Evolutionary conservation across 2,329 filamentous ascomycete species (phyloP).

Genomic region (Stylonectria norvegica): DNA sequence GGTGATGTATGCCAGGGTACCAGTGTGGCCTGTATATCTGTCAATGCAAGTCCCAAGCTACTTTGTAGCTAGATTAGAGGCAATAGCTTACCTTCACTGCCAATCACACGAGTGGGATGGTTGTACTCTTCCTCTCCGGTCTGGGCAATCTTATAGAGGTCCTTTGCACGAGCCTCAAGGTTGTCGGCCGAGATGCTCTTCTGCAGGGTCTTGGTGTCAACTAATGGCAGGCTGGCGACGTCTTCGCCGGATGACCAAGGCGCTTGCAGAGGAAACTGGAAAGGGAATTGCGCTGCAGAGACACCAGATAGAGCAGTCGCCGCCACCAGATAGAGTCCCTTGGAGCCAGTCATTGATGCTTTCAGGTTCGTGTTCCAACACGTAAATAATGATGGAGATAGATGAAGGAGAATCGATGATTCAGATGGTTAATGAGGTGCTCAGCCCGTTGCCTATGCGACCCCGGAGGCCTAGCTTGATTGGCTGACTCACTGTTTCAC

Average conservation of each 20-base stretch:
- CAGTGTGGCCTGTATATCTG: slow-evolving; percentile 51
- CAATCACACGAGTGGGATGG: slow-evolving; percentile 69
- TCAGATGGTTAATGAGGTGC: slow-evolving; percentile 7
- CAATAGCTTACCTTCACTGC: slow-evolving; percentile 52
- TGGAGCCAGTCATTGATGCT: slow-evolving; percentile 20
- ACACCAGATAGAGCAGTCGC: slow-evolving; percentile 27
- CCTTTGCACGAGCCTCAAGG: slow-evolving; percentile 56
- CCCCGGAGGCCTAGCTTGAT: background rate
- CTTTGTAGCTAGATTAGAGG: too few relatives aligned
- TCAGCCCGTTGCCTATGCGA: slow-evolving; percentile 2
- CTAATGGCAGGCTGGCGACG: slow-evolving; percentile 35
- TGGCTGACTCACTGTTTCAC: slow-evolving; percentile 3
- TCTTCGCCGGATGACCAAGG: slow-evolving; percentile 14
- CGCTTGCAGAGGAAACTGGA: slow-evolving; percentile 13
- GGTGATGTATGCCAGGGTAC: slow-evolving; percentile 62
- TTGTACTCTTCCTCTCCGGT: slow-evolving; percentile 57
- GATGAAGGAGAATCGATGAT: slow-evolving; percentile 10
- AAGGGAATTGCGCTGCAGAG: slow-evolving; percentile 25
- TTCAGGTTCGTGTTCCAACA: background rate
- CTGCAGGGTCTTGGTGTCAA: slow-evolving; percentile 56
- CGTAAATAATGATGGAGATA: background rate
- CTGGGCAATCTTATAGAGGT: slow-evolving; percentile 61
- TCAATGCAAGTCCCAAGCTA: slow-evolving; percentile 11
- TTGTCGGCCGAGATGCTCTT: slow-evolving; percentile 52
- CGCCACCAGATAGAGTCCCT: slow-evolving; percentile 23